Conservation (phyloP, 768 basidiomycete genomes). For the Mycena polygramma region DNA sequence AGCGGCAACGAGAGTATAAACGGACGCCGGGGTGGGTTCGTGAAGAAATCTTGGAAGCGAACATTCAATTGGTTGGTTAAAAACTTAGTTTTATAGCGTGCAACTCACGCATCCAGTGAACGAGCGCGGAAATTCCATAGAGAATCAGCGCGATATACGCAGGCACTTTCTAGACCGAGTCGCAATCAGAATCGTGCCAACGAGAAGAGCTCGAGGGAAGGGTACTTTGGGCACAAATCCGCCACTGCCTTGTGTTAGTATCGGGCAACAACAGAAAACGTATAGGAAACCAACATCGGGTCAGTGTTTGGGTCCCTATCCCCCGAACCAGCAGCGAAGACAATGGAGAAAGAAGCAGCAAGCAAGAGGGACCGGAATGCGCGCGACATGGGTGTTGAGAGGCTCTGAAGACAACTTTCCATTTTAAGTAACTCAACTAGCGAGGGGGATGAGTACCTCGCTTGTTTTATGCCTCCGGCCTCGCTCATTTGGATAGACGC, state of each 20-base stretch:
- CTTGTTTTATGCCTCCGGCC: not conserved
- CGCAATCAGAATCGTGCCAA: not conserved
- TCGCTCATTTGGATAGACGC: not conserved
- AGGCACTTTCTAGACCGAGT: conserved; percentile 20
- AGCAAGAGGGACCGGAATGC: not conserved
- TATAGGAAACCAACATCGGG: not conserved
- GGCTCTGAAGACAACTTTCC: not conserved
- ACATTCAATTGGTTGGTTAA: not conserved
- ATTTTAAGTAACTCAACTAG: conserved; percentile 3
- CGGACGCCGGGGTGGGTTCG: conserved; percentile 9
- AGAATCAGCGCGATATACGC: conserved; percentile 24
- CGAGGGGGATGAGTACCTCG: conserved; percentile 9
- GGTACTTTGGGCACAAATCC: conserved; percentile 27
- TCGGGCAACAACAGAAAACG: not conserved
- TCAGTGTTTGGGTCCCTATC: not conserved
- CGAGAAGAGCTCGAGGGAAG: not conserved
- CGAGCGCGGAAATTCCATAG: conserved; percentile 22
- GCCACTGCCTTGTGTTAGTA: conserved; percentile 6
- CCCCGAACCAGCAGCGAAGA: conserved; percentile 1
- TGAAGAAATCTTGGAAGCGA: conserved; percentile 10
- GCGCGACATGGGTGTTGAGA: conserved; percentile 8
- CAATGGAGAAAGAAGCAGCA: not conserved
- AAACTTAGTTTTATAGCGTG: not conserved
- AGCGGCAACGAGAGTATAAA: conserved; percentile 36
- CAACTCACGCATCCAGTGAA: conserved; percentile 36